Evolutionary conservation across 495 filamentous ascomycete genomes (phyloP).

Genomic region (Sphaerosporella brunnea): DNA sequence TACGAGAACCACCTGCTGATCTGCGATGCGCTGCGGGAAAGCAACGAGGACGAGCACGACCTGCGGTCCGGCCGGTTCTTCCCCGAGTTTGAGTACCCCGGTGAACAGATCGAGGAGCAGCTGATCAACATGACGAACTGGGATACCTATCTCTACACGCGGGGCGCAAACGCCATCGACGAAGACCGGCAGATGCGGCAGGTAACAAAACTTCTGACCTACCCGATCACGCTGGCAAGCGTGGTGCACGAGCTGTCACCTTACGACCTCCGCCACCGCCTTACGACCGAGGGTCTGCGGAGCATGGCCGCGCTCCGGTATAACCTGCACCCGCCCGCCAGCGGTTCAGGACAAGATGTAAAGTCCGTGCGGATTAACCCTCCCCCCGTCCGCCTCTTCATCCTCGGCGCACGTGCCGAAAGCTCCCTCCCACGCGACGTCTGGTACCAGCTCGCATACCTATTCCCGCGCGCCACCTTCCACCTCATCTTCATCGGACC

Average conservation of each 20-base stretch:
- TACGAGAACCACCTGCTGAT: constrained; percentile 82
- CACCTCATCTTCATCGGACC: constrained; percentile 91
- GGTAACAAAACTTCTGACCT: constrained; percentile 80
- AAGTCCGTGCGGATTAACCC: constrained; percentile 65
- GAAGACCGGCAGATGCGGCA: constrained; percentile 73
- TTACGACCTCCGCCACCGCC: constrained; percentile 55
- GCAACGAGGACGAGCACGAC: constrained; percentile 98
- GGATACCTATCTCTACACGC: constrained; percentile 86
- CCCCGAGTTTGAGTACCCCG: constrained; percentile 82
- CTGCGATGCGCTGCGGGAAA: constrained; percentile 74
- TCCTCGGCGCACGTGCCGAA: constrained; percentile 87
- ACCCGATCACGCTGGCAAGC: constrained; percentile 78
- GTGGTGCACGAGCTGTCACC: constrained; percentile 86
- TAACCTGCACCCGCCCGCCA: constrained; percentile 69
- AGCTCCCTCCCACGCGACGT: constrained; percentile 85
- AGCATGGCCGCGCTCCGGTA: constrained; percentile 82
- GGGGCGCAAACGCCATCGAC: constrained; percentile 77
- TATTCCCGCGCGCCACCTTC: constrained; percentile 66
- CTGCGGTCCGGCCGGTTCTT: constrained; percentile 77
- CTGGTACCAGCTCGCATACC: constrained; percentile 77
- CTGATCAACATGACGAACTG: constrained; percentile 95
- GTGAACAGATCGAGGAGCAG: constrained; percentile 72
- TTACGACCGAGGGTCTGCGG: constrained; percentile 78
- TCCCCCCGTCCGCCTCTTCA: constrained; percentile 78
- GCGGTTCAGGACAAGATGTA: constrained; percentile 54